Evolutionary conservation across 2,329 filamentous ascomycete species (phyloP).

Genomic region (Talaromyces sp.): DNA sequence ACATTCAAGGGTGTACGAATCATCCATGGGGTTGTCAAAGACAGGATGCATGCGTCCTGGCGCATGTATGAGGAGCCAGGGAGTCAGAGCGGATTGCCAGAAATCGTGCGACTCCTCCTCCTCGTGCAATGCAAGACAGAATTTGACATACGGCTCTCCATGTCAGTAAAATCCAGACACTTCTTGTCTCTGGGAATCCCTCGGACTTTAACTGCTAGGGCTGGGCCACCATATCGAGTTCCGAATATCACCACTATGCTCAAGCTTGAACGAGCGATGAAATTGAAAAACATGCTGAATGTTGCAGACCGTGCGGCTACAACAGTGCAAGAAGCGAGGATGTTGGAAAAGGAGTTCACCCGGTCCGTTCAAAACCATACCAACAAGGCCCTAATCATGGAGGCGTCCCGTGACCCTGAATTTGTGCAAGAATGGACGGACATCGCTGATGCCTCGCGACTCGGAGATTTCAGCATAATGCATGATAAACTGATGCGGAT

Average conservation of each 20-base stretch:
- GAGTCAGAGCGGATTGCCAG: conserved; percentile 8
- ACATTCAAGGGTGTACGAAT: conserved; percentile 8
- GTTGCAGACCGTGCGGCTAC: background rate
- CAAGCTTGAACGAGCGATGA: conserved; percentile 5
- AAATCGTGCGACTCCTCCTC: conserved; percentile 3
- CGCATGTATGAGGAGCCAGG: conserved; percentile 8
- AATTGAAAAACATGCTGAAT: background rate
- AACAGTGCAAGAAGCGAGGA: background rate
- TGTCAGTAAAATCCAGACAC: background rate
- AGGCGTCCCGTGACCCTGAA: background rate
- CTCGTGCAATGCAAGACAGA: conserved; percentile 1
- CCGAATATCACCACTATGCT: background rate
- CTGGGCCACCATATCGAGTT: background rate
- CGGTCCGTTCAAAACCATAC: background rate
- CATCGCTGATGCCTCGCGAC: conserved; percentile 1
- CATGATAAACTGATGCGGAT: conserved; percentile 3
- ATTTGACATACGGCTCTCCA: background rate
- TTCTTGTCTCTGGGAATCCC: background rate
- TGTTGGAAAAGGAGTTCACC: background rate
- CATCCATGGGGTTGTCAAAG: conserved; percentile 9
- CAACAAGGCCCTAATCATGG: conserved; percentile 7
- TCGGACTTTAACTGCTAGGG: background rate
- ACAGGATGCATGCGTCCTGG: conserved; percentile 9
- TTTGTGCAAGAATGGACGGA: conserved; percentile 1
- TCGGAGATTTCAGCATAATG: conserved; percentile 4